Conservation (phyloP, 805 yeast genomes). For the Wickerhamiella azyma region DNA sequence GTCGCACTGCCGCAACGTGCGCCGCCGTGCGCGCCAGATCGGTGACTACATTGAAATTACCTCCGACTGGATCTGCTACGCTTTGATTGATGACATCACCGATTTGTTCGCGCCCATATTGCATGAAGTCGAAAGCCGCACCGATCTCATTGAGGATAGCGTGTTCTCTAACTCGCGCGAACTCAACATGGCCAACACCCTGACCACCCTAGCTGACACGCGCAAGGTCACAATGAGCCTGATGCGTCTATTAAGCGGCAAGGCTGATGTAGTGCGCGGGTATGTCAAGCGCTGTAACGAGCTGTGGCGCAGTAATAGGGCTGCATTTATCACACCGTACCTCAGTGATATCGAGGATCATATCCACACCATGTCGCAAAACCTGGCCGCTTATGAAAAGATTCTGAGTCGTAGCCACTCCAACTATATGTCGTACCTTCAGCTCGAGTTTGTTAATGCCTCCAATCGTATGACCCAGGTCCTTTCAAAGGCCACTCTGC, state of each 20-base stretch:
- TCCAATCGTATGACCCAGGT: slow-evolving; percentile 71
- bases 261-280: slow-evolving; percentile 90
- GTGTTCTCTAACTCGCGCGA: slow-evolving; percentile 64
- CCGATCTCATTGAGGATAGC: slow-evolving; percentile 54
- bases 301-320: neutral
- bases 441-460: slow-evolving; percentile 74
- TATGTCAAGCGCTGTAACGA: slow-evolving; percentile 77
- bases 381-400: slow-evolving; percentile 73
- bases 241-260: slow-evolving; percentile 75
- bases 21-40: slow-evolving; percentile 46
- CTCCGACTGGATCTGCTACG: slow-evolving; percentile 50
- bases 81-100: slow-evolving; percentile 48
- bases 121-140: slow-evolving; percentile 41
- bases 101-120: slow-evolving; percentile 48
- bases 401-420: slow-evolving; percentile 81
- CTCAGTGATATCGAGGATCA: slow-evolving; percentile 92
- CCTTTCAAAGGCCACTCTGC: slow-evolving; percentile 73
- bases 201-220: slow-evolving; percentile 71
- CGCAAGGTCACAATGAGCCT: slow-evolving; percentile 82
- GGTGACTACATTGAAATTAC: slow-evolving; percentile 42
- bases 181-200: slow-evolving; percentile 14
- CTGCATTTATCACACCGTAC: slow-evolving; percentile 62
- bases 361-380: slow-evolving; percentile 86
- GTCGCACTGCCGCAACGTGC: slow-evolving; percentile 40
- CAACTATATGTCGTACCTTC: slow-evolving; percentile 79